Percentiles rank a stretch among this genome's conserved stretches.
Conservation (phyloP, 2,329 filamentous ascomycete genomes). For the Curvularia eragrostidis region DNA sequence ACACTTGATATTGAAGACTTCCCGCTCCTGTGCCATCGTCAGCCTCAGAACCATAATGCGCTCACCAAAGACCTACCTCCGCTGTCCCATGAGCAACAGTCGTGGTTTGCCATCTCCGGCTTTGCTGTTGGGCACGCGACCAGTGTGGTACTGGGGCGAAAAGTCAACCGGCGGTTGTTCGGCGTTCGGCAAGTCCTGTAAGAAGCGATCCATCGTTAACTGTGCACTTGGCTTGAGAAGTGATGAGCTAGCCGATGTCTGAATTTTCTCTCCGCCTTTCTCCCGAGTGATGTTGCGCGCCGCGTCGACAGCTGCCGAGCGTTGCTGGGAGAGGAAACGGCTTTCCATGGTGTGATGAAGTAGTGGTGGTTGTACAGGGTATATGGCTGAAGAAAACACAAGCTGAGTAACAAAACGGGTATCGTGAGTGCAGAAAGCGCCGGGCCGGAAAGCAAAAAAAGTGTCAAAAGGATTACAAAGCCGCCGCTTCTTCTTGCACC, state of each 20-base stretch:
- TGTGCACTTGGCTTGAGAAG: constrained; percentile 49
- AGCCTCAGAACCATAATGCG: constrained; percentile 11
- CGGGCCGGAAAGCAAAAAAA: constrained; percentile 14
- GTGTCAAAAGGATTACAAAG: constrained; percentile 12
- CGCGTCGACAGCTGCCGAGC: constrained; percentile 28
- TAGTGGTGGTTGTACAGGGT: constrained; percentile 40
- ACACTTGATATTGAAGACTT: constrained; percentile 99
- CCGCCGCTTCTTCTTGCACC: constrained; percentile 17
- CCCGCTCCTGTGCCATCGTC: constrained; percentile 71
- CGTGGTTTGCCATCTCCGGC: constrained; percentile 74
- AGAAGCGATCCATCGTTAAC: constrained; percentile 53
- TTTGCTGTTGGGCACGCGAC: constrained; percentile 56
- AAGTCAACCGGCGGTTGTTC: constrained; percentile 49
- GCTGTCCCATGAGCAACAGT: constrained; percentile 91
- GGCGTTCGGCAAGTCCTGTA: constrained; percentile 53
- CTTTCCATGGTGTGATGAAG: constrained; percentile 37
- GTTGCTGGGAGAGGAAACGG: constrained; percentile 29
- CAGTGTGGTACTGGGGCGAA: constrained; percentile 51
- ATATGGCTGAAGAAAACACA: constrained; percentile 32
- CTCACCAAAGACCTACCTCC: constrained; percentile 66
- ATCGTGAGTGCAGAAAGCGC: constrained; percentile 17
- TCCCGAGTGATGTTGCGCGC: constrained; percentile 23
- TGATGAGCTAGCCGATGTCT: constrained; percentile 35
- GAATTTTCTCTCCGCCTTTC: constrained; percentile 19
- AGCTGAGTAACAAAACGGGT: constrained; percentile 18